Evolutionary conservation across 1,284 basidiomycete genomes (phyloP), one percentile per base, ranked within the genome.

Genomic region (Golubevia pallescens): DNA sequence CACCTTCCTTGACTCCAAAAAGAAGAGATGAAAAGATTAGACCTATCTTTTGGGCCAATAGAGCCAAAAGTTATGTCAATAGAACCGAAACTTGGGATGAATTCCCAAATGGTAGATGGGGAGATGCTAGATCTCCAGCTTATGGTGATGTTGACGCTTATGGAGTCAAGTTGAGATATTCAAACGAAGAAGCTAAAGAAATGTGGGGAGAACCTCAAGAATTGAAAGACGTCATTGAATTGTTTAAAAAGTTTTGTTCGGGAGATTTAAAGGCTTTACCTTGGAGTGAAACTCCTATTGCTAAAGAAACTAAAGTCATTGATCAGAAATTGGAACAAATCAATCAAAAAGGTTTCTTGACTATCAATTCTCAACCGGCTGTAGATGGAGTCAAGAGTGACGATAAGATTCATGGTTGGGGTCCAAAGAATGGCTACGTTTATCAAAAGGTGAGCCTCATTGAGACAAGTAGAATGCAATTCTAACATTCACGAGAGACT

Each of bases 81-180:
- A 85, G 79, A 62, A 86, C 81, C 61, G 83, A 80, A 72, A 78
- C 63, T 81, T 99, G 96, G 96, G 96, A 99, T 86, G 97, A 99
- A 87, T 99, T 96, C 86, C 96, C 96, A 57, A 99, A 99, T 86
- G 97, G 96, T 73, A 93, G 96, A 71, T 99, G 97, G 83, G 97
- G 96, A 77, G 96, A 99, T 86, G 92, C 95, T 13, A 90, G 96
- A 52, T 71, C 69, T 89, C 96, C 96, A 21, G 97, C 97, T 1
- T 99, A 97, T 78, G 96, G 96, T 80, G 97, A 99, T 87, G 88
- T 98, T 65, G 96, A 99, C 81, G 95, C 95, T 2, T 98, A 96
- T 86, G 89, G 89, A 55, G 87, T 87, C 62, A 88, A 88, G 55
- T 78, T 89, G n/a, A n/a, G 77, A 52, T 73, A 74, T 63, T 67